These are phyloP conservation scores for Jasminum sambac DNA, from an alignment of 257 asterid genomes.

Conservation along the genomic window DNA sequence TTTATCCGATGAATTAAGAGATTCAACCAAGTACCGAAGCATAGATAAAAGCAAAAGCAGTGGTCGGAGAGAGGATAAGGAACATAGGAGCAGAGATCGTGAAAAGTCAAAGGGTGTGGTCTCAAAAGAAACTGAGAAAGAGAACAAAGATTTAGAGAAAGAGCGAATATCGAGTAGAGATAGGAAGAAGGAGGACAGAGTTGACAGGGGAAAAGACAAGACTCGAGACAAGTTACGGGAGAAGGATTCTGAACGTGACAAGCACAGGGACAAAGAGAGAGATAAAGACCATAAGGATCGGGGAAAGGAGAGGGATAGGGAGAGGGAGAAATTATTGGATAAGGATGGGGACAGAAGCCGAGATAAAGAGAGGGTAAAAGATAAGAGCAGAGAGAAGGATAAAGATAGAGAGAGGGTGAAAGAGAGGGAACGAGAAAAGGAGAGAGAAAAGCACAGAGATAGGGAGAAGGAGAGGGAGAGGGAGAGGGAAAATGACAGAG, in stretches of 20 bases:
- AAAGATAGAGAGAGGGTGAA: slow-evolving; percentile 55
- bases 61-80: slow-evolving; percentile 65
- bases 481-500: slow-evolving; percentile 53
- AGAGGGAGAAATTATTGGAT: slow-evolving; percentile 46
- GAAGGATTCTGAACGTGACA: slow-evolving; percentile 61
- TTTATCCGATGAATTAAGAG: slow-evolving; percentile 47
- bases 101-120: slow-evolving; percentile 49
- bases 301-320: slow-evolving; percentile 55
- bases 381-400: slow-evolving; percentile 56
- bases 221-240: slow-evolving; percentile 50
- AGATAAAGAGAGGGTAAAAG: slow-evolving; percentile 55
- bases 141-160: slow-evolving; percentile 47
- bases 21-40: slow-evolving; percentile 52
- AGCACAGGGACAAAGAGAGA: slow-evolving; percentile 59
- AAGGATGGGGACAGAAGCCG: slow-evolving; percentile 42
- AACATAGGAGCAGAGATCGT: slow-evolving; percentile 63
- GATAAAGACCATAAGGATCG: slow-evolving; percentile 65
- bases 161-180: slow-evolving; percentile 49
- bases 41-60: slow-evolving; percentile 65
- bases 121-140: slow-evolving; percentile 55
- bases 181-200: slow-evolving; percentile 71
- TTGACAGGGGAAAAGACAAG: slow-evolving; percentile 58
- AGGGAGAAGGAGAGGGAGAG: slow-evolving; percentile 49
- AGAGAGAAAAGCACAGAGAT: slow-evolving; percentile 44
- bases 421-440: slow-evolving; percentile 49